A percentile compares a stretch with the other conserved stretches of the same genome.
Evolutionary conservation across 768 basidiomycete genomes (phyloP).

Genomic region (Hericium rajendrae): DNA sequence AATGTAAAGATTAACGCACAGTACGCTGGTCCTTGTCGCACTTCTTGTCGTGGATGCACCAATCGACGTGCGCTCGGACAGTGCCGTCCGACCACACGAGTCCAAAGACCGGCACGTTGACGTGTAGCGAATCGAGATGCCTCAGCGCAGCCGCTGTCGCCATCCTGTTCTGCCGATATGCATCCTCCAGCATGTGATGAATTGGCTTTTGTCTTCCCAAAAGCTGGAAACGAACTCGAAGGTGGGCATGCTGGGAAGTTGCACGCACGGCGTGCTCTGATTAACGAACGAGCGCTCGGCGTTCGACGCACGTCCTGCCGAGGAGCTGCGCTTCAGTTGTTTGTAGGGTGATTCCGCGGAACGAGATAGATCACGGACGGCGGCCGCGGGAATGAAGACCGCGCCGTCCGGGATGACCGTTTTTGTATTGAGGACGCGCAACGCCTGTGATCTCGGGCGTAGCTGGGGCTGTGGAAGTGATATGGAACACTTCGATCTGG

Average conservation of each 20-base stretch:
- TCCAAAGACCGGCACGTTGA: conserved; percentile 40
- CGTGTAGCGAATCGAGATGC: conserved; percentile 38
- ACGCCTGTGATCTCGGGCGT: conserved; percentile 17
- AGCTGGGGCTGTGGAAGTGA: conserved; percentile 37
- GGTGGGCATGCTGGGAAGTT: conserved; percentile 34
- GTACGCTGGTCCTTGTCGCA: not conserved
- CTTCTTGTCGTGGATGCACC: conserved; percentile 26
- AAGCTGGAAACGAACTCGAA: conserved; percentile 47
- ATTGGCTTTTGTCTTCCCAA: conserved; percentile 54
- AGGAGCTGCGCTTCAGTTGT: conserved; percentile 30
- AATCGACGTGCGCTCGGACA: conserved; percentile 48
- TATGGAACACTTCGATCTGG: conserved; percentile 39
- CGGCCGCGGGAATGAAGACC: conserved; percentile 34
- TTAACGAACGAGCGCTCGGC: conserved; percentile 39
- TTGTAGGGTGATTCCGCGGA: conserved; percentile 39
- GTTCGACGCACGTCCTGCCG: conserved; percentile 27
- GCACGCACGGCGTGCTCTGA: conserved; percentile 40
- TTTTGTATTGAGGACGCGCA: conserved; percentile 36
- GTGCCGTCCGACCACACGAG: conserved; percentile 43
- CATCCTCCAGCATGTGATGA: conserved; percentile 38
- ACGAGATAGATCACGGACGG: conserved; percentile 32
- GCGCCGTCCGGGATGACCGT: conserved; percentile 39
- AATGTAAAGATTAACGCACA: not conserved
- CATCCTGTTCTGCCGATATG: conserved; percentile 51
- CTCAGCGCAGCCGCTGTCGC: conserved; percentile 39